Conservation (phyloP, 805 yeast species). For the Cyberlindnera samutprakarnensis region DNA sequence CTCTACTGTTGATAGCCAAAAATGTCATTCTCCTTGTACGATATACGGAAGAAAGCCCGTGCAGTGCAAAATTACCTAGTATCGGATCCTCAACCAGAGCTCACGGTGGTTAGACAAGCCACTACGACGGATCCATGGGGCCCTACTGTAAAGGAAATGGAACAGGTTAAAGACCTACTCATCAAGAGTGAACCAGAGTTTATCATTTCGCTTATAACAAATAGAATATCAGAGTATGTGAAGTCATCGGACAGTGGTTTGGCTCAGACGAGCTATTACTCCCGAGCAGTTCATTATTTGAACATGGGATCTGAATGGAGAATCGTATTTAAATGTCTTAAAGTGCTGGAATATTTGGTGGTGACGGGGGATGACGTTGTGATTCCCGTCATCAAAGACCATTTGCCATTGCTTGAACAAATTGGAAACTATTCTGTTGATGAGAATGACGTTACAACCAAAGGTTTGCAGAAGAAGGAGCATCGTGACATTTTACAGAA, state of each 20-base stretch:
- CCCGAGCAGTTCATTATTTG: conserved; percentile 25
- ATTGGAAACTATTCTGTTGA: conserved; percentile 1
- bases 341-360: conserved; percentile 26
- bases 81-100: conserved; percentile 27
- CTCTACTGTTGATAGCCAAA: too few relatives aligned
- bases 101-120: conserved; percentile 26
- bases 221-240: conserved; percentile 18
- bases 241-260: background rate
- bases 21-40: conserved; percentile 27
- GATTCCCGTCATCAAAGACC: conserved; percentile 1
- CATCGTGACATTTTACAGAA: conserved; percentile 4
- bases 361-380: conserved; percentile 12
- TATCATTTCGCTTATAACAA: conserved; percentile 24
- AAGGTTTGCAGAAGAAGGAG: conserved; percentile 7
- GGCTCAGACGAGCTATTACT: conserved; percentile 1
- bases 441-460: conserved; percentile 1
- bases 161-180: conserved; percentile 20
- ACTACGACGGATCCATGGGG: conserved; percentile 50
- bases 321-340: conserved; percentile 30
- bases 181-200: conserved; percentile 14
- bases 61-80: conserved; percentile 31
- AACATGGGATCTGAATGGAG: conserved; percentile 35
- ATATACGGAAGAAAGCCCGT: conserved; percentile 32
- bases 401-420: background rate
- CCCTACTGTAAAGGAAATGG: conserved; percentile 37